Evolutionary conservation across 2,329 filamentous ascomycete species (phyloP), one percentile per base, ranked within the genome.

Genomic region (Pyrenophora graminea): DNA sequence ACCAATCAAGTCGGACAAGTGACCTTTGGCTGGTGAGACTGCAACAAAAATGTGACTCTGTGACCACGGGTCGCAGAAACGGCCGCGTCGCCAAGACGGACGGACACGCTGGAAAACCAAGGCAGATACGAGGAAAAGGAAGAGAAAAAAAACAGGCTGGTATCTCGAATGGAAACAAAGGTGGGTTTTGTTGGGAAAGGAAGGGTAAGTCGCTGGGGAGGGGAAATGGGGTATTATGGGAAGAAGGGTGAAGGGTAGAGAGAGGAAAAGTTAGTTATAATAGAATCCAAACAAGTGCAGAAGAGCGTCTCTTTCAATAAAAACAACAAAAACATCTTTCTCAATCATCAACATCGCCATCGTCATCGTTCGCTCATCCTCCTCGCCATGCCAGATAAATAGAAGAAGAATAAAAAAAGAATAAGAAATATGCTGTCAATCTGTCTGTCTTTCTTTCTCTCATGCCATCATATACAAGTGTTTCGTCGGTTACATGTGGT

Each of bases 401-500:
- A 21, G 15, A 15, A 21, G 19, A 21, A 21, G 1, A 21, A 33
- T 34, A 39, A 36, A 25, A 36, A 38, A 30, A 41, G 31, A 9
- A 40, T 15, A 50, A 39, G 21, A 46, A 31, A 41, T 21, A 21
- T 21, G 19, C 38, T 52, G 30, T 31, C 39, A 45, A 48, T 49
- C 25, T 40, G 42, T 39, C 44, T 46, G 43, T 38, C 41, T 45
- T 30, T 53, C 34, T 41, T 47, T 45, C 23, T 53, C 34, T 41
- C 51, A 27, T 58, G 49, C 49, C 53, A 23, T 58, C 56, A 56
- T 58, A 39, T 56, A 58, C 56, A 58, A 48, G 40, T 53, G 44
- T 55, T 54, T 63, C 56, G 47, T 41, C 63, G 67, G 63, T 45
- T 48, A 63, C 53, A 60, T 51, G 51, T 30, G 27, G 27, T 34